Evolutionary conservation across 1,284 basidiomycete genomes (phyloP).

Genomic region (Tylopilus orsonianus): DNA sequence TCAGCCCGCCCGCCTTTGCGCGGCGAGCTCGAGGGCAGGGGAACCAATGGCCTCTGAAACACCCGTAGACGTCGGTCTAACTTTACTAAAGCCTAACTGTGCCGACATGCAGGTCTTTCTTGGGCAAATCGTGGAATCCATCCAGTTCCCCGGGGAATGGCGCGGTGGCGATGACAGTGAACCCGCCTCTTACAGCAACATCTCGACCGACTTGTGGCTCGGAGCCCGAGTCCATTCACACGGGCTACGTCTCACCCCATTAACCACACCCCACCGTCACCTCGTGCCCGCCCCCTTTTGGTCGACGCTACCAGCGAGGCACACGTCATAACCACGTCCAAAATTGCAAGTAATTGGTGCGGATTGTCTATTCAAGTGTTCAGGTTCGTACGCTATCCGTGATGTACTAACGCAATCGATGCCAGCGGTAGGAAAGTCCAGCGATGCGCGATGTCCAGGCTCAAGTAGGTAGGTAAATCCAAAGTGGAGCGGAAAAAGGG

Average conservation of each 20-base stretch:
- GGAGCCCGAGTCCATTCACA: too few relatives aligned
- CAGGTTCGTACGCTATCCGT: slow-evolving; percentile 28
- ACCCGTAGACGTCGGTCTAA: background rate
- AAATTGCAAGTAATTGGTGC: too few relatives aligned
- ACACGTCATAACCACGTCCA: too few relatives aligned
- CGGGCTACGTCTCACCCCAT: too few relatives aligned
- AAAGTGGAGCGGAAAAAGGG: background rate
- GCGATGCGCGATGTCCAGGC: slow-evolving; percentile 18
- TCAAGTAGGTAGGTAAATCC: slow-evolving; percentile 6
- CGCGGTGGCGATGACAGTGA: slow-evolving; percentile 23
- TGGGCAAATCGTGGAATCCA: background rate
- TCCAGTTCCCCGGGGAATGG: slow-evolving; percentile 30
- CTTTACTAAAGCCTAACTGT: background rate
- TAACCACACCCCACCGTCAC: too few relatives aligned
- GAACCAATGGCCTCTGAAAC: background rate
- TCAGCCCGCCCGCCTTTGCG: background rate
- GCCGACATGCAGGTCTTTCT: background rate
- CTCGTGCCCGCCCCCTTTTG: too few relatives aligned
- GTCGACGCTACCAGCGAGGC: too few relatives aligned
- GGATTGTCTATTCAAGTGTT: too few relatives aligned
- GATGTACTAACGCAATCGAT: slow-evolving; percentile 10
- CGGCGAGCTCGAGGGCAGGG: background rate
- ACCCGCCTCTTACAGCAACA: too few relatives aligned
- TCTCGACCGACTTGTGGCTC: background rate
- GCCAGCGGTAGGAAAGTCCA: slow-evolving; percentile 16